A percentile compares a stretch with the other conserved stretches of the same genome.
phyloP scores from a whole-genome alignment of 78 protist species.

The Dictyostelium discoideum region DNA sequence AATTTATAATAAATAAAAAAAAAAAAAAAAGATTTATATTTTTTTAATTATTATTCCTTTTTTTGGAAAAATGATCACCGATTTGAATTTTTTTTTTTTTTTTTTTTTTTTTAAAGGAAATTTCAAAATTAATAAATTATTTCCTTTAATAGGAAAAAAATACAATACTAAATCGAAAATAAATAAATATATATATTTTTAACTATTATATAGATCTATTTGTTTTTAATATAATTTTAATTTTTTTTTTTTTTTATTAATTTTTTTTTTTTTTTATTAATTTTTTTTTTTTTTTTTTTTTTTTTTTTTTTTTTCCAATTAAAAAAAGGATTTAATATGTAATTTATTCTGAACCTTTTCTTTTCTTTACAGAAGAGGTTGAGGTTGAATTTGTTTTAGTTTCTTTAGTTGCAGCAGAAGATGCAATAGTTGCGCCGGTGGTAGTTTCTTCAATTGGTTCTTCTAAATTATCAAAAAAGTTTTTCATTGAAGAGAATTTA shows the following conservation, averaged over 20 bases:
- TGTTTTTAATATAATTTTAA: background rate
- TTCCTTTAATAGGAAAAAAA: background rate
- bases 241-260: background rate
- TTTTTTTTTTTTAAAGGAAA: background rate
- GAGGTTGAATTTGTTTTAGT: background rate
- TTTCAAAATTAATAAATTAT: background rate
- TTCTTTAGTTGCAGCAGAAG: background rate
- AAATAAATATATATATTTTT: background rate
- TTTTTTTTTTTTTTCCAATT: background rate
- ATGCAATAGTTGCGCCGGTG: background rate
- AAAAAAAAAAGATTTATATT: too few species aligned
- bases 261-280: background rate
- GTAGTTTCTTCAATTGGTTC: background rate
- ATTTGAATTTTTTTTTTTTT: too few species aligned
- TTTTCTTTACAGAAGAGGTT: background rate
- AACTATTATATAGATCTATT: background rate
- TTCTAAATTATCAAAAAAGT: constrained; percentile 22
- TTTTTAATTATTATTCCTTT: too few species aligned
- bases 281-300: background rate
- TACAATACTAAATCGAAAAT: background rate
- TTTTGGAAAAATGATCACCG: too few species aligned
- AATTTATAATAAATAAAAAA: too few species aligned
- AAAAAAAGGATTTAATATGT: background rate
- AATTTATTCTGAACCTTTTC: background rate
- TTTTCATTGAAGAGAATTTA: constrained; percentile 41